These are phyloP conservation scores for Vigna reflexopilosa DNA, from an alignment of 306 rosid species.

Conservation along the genomic window DNA sequence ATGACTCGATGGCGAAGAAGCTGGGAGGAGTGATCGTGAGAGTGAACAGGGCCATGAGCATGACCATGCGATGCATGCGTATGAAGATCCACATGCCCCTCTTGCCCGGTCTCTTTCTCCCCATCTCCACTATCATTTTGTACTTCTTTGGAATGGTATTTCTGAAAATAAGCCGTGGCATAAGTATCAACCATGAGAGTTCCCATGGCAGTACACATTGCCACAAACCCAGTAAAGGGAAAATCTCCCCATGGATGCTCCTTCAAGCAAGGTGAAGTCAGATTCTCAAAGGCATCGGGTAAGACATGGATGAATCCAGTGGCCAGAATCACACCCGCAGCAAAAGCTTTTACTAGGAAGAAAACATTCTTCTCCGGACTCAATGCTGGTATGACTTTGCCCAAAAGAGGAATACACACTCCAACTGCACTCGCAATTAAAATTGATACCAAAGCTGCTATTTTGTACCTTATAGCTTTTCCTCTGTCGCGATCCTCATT, in stretches of 20 bases:
- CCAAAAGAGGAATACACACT: slow-evolving; percentile 65
- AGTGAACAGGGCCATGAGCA: slow-evolving; percentile 56
- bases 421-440: slow-evolving; percentile 66
- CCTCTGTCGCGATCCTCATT: slow-evolving; percentile 10
- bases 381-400: slow-evolving; percentile 60
- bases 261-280: slow-evolving; percentile 53
- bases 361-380: slow-evolving; percentile 67
- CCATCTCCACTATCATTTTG: slow-evolving; percentile 36
- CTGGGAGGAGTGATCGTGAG: slow-evolving; percentile 31
- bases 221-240: slow-evolving; percentile 86
- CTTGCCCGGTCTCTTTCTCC: slow-evolving; percentile 47
- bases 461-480: slow-evolving; percentile 54
- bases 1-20: slow-evolving; percentile 78
- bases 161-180: slow-evolving; percentile 68
- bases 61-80: slow-evolving; percentile 81
- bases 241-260: slow-evolving; percentile 66
- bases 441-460: slow-evolving; percentile 63
- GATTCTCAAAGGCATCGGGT: slow-evolving; percentile 67
- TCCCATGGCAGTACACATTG: slow-evolving; percentile 77
- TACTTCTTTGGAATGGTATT: slow-evolving; percentile 10
- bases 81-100: slow-evolving; percentile 61
- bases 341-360: slow-evolving; percentile 71
- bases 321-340: slow-evolving; percentile 67
- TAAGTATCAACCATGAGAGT: slow-evolving; percentile 79
- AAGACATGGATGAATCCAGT: slow-evolving; percentile 52